A percentile compares a stretch with the other conserved stretches of the same genome.
These are phyloP conservation scores for Hypoxylon lienhwacheense DNA, from an alignment of 495 filamentous ascomycete genomes.

Conservation along the genomic window DNA sequence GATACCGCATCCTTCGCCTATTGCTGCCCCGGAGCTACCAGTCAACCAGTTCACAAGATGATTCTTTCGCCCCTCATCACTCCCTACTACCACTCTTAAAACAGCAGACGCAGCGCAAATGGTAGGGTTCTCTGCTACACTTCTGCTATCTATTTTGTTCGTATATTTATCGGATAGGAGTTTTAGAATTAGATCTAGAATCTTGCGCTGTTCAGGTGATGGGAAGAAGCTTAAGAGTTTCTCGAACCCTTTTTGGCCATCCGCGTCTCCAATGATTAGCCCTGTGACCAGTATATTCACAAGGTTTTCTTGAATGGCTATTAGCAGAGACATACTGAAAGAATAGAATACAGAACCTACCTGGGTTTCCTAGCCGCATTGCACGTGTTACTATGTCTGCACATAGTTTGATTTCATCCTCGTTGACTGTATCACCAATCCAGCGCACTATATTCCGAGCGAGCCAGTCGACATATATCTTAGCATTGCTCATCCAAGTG, in stretches of 20 bases:
- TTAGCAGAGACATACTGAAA: conserved; percentile 16
- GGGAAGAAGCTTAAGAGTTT: conserved; percentile 53
- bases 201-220: conserved; percentile 58
- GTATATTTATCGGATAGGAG: conserved; percentile 61
- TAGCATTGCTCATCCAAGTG: conserved; percentile 68
- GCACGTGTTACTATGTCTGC: conserved; percentile 65
- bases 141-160: conserved; percentile 33
- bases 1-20: conserved; percentile 63
- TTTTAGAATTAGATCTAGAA: conserved; percentile 61
- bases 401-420: conserved; percentile 55
- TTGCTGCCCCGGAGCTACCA: conserved; percentile 63
- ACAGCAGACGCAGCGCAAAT: conserved; percentile 55
- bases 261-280: conserved; percentile 48
- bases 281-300: conserved; percentile 52
- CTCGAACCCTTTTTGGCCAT: conserved; percentile 38
- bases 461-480: conserved; percentile 71
- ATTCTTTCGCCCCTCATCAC: conserved; percentile 44
- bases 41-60: conserved; percentile 71
- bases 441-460: conserved; percentile 64
- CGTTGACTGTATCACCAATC: conserved; percentile 40
- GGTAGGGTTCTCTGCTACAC: conserved; percentile 33
- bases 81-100: conserved; percentile 44
- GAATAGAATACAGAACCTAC: conserved; percentile 47
- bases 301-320: conserved; percentile 52
- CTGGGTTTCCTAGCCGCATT: conserved; percentile 72